Percentiles rank a stretch among this genome's conserved stretches.
Evolutionary conservation across 1,284 basidiomycete species (phyloP).

Genomic region (Exobasidium cylindrosporum): DNA sequence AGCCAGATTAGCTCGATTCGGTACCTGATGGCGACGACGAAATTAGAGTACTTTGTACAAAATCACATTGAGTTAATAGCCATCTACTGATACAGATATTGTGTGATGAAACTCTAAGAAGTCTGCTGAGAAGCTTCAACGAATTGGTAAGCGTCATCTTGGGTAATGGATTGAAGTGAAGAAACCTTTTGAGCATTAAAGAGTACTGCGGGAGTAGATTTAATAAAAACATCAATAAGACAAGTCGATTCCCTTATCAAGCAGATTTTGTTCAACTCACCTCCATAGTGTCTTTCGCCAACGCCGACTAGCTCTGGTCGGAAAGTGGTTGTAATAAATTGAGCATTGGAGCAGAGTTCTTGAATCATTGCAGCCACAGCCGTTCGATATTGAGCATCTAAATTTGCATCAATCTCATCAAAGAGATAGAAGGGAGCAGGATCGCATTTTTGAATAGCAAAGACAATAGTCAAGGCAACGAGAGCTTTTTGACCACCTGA

Average conservation of each 20-base stretch:
- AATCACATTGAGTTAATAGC: not conserved
- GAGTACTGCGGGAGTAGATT: slow-evolving; percentile 62
- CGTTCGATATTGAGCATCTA: slow-evolving; percentile 95
- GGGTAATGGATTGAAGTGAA: slow-evolving; percentile 63
- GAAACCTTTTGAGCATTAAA: slow-evolving; percentile 90
- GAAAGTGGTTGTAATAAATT: slow-evolving; percentile 99
- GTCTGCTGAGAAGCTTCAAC: slow-evolving; percentile 1
- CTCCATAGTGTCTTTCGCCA: slow-evolving; percentile 93
- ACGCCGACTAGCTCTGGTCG: slow-evolving; percentile 92
- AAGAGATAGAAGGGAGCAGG: slow-evolving; percentile 99
- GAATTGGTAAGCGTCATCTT: slow-evolving; percentile 8
- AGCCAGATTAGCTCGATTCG: slow-evolving; percentile 18
- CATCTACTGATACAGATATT: not conserved
- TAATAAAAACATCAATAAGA: not conserved
- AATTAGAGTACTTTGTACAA: not conserved
- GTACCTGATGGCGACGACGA: slow-evolving; percentile 2
- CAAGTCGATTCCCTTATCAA: slow-evolving; percentile 15
- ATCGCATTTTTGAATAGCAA: slow-evolving; percentile 98
- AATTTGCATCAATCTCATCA: slow-evolving; percentile 97
- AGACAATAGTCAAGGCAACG: slow-evolving; percentile 92
- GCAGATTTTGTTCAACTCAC: not conserved
- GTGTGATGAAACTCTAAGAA: not conserved
- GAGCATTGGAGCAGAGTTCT: slow-evolving; percentile 73
- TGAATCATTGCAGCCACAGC: slow-evolving; percentile 97
- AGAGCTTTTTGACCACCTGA: slow-evolving; percentile 97